These are phyloP conservation scores for Gynochthodes officinalis DNA, from an alignment of 257 asterid species.

Conservation along the genomic window DNA sequence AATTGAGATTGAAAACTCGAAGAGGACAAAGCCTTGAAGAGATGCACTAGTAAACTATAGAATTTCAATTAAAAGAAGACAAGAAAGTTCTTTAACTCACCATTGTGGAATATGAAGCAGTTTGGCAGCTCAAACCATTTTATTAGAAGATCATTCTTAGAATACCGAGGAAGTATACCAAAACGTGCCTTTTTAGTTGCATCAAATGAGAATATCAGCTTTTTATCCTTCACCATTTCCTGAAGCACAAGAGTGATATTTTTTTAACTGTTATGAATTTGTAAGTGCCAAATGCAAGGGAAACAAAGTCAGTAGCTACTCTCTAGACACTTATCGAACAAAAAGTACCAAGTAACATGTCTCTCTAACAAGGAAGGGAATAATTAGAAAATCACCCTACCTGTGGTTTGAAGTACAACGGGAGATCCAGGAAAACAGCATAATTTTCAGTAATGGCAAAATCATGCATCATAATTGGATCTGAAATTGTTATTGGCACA, in stretches of 20 bases:
- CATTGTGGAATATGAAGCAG: slow-evolving; percentile 96
- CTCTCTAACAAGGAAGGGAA: neutral
- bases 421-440: slow-evolving; percentile 93
- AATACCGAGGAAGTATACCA: slow-evolving; percentile 92
- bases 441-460: slow-evolving; percentile 97
- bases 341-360: neutral
- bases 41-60: neutral
- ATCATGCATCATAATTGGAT: slow-evolving; percentile 93
- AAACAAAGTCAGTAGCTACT: neutral
- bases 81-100: slow-evolving; percentile 41
- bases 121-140: slow-evolving; percentile 99
- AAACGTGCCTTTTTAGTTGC: slow-evolving; percentile 83
- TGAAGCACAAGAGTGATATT: slow-evolving; percentile 26
- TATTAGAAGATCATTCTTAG: slow-evolving; percentile 69
- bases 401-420: slow-evolving; percentile 78
- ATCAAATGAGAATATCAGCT: slow-evolving; percentile 66
- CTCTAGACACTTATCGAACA: too few species aligned
- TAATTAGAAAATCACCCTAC: slow-evolving; percentile 32
- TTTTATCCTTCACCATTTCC: slow-evolving; percentile 93
- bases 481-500: slow-evolving; percentile 83
- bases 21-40: neutral
- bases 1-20: neutral
- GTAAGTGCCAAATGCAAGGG: neutral
- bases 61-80: neutral
- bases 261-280: slow-evolving; percentile 1